Evolutionary conservation across 1,284 basidiomycete species (phyloP).

Genomic region (Tilletiopsis washingtonensis): DNA sequence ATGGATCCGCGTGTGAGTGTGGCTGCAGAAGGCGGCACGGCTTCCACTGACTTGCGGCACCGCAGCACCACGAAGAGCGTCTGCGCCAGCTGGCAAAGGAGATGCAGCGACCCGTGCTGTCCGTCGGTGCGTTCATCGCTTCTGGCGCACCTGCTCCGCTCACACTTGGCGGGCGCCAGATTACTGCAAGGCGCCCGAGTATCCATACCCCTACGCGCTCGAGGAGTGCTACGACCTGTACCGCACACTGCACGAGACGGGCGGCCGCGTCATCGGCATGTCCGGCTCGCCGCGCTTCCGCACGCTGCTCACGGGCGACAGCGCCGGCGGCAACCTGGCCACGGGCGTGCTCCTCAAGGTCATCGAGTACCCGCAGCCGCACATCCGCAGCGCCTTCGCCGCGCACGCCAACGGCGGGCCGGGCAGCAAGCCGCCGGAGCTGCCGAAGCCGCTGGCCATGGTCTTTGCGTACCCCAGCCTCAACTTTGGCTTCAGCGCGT

Average conservation of each 20-base stretch:
- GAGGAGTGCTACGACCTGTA: conserved; percentile 53
- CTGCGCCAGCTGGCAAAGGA: conserved; percentile 73
- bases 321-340: conserved; percentile 36
- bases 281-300: conserved; percentile 24
- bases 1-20: conserved; percentile 54
- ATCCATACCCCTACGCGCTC: conserved; percentile 24
- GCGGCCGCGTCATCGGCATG: conserved; percentile 75
- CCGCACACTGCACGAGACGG: conserved; percentile 68
- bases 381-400: conserved; percentile 29
- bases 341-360: conserved; percentile 30
- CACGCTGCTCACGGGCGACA: conserved; percentile 34
- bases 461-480: conserved; percentile 66
- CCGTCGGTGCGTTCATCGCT: no score
- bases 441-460: conserved; percentile 65
- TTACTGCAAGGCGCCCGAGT: conserved; percentile 87
- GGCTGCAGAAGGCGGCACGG: not conserved
- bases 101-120: conserved; percentile 71
- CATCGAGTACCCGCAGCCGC: conserved; percentile 35
- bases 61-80: conserved; percentile 92
- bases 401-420: conserved; percentile 7
- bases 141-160: no score
- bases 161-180: no score
- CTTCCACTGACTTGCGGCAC: conserved; percentile 49
- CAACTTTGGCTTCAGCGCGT: conserved; percentile 85
- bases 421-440: conserved; percentile 14